Evolutionary conservation across 306 rosid species (phyloP).

Genomic region (Myrica gale): DNA sequence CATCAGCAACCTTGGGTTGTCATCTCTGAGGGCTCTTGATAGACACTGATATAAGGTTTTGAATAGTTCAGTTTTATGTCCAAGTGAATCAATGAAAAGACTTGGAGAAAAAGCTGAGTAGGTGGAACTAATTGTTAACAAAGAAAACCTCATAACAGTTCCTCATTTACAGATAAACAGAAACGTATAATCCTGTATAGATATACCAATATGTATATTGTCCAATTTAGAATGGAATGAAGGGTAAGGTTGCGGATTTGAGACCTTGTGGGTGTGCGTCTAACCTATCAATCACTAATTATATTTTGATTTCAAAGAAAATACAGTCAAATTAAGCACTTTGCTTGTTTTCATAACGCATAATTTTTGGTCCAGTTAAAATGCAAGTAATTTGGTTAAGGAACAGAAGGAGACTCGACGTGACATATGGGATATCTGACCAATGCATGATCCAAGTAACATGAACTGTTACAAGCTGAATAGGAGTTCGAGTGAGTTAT

Average conservation of each 20-base stretch:
- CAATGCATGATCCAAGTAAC: conserved; percentile 1
- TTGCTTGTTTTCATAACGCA: neutral
- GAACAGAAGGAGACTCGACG: neutral
- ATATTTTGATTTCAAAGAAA: neutral
- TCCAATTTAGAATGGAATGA: neutral
- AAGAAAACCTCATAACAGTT: neutral
- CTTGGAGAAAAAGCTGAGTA: conserved; percentile 10
- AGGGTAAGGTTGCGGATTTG: neutral
- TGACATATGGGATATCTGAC: neutral
- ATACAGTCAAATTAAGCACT: neutral
- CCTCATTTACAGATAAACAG: neutral
- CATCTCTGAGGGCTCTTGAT: conserved; percentile 75
- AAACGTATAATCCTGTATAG: neutral
- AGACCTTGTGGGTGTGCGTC: neutral
- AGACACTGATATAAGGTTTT: conserved; percentile 62
- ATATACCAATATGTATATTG: neutral
- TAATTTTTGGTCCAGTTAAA: neutral
- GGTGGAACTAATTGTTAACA: conserved; percentile 14
- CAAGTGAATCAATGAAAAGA: conserved; percentile 20
- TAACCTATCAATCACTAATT: neutral
- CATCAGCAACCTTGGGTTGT: conserved; percentile 76
- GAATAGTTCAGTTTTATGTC: conserved; percentile 15
- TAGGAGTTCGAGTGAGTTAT: neutral
- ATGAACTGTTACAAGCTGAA: neutral
- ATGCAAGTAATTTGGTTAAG: neutral